Evolutionary conservation across 2,329 filamentous ascomycete genomes (phyloP).

Genomic region (Penicillium sp.): DNA sequence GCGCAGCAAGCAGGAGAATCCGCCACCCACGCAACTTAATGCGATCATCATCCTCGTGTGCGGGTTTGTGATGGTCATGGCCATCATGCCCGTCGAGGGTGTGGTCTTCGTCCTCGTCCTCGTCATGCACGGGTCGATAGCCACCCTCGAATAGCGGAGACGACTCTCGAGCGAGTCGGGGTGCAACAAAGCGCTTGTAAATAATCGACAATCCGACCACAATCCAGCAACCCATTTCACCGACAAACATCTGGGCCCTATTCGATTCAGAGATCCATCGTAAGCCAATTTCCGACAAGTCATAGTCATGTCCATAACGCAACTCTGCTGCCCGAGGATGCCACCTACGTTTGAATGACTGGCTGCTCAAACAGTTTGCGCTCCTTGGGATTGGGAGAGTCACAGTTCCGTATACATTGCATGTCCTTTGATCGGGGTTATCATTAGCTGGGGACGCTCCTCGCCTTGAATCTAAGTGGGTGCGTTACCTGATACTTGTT

Average conservation of each 20-base stretch:
- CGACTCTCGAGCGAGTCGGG: slow-evolving; percentile 45
- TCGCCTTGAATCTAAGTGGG: background rate
- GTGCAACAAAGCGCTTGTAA: slow-evolving; percentile 63
- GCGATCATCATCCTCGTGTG: slow-evolving; percentile 61
- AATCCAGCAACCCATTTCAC: slow-evolving; percentile 95
- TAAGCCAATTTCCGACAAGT: slow-evolving; percentile 10
- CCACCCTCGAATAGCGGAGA: slow-evolving; percentile 56
- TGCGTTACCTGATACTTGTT: slow-evolving; percentile 87
- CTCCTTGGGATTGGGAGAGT: slow-evolving; percentile 68
- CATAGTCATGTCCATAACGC: background rate
- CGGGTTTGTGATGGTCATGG: slow-evolving; percentile 58
- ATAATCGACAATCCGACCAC: slow-evolving; percentile 75
- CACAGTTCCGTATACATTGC: slow-evolving; percentile 93
- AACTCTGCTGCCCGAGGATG: background rate
- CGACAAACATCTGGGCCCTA: slow-evolving; percentile 91
- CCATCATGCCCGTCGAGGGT: slow-evolving; percentile 50
- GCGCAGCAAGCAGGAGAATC: slow-evolving; percentile 77
- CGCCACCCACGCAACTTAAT: slow-evolving; percentile 70
- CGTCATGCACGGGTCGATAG: slow-evolving; percentile 69
- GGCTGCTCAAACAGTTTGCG: slow-evolving; percentile 87
- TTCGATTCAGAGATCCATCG: slow-evolving; percentile 4
- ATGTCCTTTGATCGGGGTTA: slow-evolving; percentile 67
- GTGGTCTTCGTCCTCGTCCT: slow-evolving; percentile 56
- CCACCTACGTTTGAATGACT: slow-evolving; percentile 79
- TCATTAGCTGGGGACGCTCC: slow-evolving; percentile 17